Conservation (phyloP, 1,284 basidiomycete species). For the Coniophora puteana region DNA sequence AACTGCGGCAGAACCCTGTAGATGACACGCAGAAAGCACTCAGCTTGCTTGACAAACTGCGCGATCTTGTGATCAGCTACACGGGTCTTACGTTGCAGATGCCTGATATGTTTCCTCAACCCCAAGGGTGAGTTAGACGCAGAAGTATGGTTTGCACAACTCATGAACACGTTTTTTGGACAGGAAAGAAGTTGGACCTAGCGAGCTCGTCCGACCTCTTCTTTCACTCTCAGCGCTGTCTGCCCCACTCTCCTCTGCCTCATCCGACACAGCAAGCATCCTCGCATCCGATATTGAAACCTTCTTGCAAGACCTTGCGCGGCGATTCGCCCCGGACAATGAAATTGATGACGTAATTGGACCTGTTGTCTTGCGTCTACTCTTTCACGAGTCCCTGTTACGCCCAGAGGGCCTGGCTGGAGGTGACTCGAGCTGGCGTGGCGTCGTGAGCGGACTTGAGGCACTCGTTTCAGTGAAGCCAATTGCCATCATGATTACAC, state of each 20-base stretch:
- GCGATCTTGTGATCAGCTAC: conserved; percentile 85
- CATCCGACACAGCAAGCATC: conserved; percentile 13
- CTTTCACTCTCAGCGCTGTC: conserved; percentile 66
- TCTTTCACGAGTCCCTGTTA: conserved; percentile 61
- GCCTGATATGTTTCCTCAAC: conserved; percentile 93
- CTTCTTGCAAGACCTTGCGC: conserved; percentile 71
- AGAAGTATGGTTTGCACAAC: background rate
- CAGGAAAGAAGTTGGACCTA: conserved; percentile 68
- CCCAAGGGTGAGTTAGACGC: conserved; percentile 51
- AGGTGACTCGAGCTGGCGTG: conserved; percentile 79
- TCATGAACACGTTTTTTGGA: conserved; percentile 2
- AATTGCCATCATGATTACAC: conserved; percentile 77
- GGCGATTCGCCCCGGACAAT: conserved; percentile 62
- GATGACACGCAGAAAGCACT: conserved; percentile 62
- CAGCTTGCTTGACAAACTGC: conserved; percentile 65
- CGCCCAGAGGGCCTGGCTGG: conserved; percentile 64
- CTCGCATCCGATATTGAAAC: conserved; percentile 56
- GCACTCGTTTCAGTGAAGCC: conserved; percentile 79
- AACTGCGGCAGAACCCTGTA: conserved; percentile 43
- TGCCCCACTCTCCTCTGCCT: conserved; percentile 38
- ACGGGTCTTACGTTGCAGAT: conserved; percentile 88
- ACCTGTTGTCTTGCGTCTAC: conserved; percentile 54
- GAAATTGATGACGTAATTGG: conserved; percentile 55
- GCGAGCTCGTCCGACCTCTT: conserved; percentile 75
- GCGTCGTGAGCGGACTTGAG: conserved; percentile 79